These are phyloP conservation scores for Groenewaldozyma sp. DNA, from an alignment of 1,139 yeast species.

Conservation along the genomic window DNA sequence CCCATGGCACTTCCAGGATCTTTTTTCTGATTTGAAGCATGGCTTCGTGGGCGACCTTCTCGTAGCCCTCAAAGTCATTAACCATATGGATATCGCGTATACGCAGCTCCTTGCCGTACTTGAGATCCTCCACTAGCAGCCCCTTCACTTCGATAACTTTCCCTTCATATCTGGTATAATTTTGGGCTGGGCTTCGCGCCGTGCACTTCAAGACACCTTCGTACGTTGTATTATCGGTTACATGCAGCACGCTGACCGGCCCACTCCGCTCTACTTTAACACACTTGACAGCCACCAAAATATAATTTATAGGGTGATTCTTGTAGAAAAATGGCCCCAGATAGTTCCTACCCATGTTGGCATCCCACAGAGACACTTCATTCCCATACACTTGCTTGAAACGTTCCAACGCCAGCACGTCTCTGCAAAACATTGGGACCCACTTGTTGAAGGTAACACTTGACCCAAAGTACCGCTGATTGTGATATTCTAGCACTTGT, in stretches of 20 bases:
- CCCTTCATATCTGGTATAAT: constrained; percentile 1
- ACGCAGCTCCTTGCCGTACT: constrained; percentile 11
- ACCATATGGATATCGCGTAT: constrained; percentile 9
- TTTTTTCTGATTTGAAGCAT: constrained; percentile 9
- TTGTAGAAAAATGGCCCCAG: constrained; percentile 17
- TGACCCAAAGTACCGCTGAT: constrained; percentile 10
- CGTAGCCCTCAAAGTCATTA: constrained; percentile 9
- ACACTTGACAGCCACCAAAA: constrained; percentile 19
- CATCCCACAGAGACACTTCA: constrained; percentile 1
- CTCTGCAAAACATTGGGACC: constrained; percentile 18
- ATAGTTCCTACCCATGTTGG: constrained; percentile 6
- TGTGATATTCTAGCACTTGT: no score
- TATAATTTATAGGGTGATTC: constrained; percentile 24
- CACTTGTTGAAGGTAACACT: constrained; percentile 18
- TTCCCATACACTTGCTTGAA: constrained; percentile 11
- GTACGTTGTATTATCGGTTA: constrained; percentile 2
- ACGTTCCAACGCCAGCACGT: constrained; percentile 10
- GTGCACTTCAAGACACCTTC: constrained; percentile 1
- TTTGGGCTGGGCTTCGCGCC: constrained; percentile 3
- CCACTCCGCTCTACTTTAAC: constrained; percentile 10
- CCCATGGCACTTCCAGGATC: constrained; percentile 16
- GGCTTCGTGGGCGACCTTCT: not conserved
- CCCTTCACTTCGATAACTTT: constrained; percentile 15
- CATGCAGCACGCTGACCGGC: constrained; percentile 7
- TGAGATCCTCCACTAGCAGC: constrained; percentile 8